Evolutionary conservation across 1,139 yeast genomes (phyloP).

Genomic region (Suhomyces wounanorum): DNA sequence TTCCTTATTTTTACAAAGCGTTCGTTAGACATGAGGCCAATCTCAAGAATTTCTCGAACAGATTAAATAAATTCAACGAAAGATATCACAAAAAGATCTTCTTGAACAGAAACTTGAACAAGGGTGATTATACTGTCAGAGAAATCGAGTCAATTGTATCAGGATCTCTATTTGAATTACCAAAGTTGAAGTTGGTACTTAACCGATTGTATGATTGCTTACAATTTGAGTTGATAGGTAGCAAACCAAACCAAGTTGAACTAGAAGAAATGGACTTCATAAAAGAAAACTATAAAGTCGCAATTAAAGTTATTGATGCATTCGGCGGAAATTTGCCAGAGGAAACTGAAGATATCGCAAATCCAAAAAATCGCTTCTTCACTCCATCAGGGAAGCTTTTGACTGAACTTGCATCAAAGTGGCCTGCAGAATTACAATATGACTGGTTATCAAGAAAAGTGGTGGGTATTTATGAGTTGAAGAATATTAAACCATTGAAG

Average conservation of each 20-base stretch:
- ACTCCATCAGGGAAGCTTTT: slow-evolving; percentile 90
- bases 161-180: slow-evolving; percentile 66
- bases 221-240: slow-evolving; percentile 2
- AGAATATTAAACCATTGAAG: slow-evolving; percentile 29
- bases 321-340: slow-evolving; percentile 55
- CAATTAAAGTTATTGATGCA: slow-evolving; percentile 72
- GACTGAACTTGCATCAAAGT: slow-evolving; percentile 77
- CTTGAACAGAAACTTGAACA: slow-evolving; percentile 34
- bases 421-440: slow-evolving; percentile 86
- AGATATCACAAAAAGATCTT: slow-evolving; percentile 53
- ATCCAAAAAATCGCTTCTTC: slow-evolving; percentile 57
- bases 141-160: slow-evolving; percentile 69
- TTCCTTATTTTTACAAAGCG: slow-evolving; percentile 90
- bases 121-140: slow-evolving; percentile 49
- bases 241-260: slow-evolving; percentile 8
- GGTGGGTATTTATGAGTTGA: slow-evolving; percentile 72
- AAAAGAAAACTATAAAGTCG: slow-evolving; percentile 50
- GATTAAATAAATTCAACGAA: slow-evolving; percentile 46
- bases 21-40: slow-evolving; percentile 92
- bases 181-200: slow-evolving; percentile 67
- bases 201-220: slow-evolving; percentile 49
- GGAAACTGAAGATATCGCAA: slow-evolving; percentile 24
- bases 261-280: slow-evolving; percentile 20
- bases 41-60: slow-evolving; percentile 32
- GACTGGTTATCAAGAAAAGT: slow-evolving; percentile 89